Conservation (phyloP, 2,329 filamentous ascomycete species). For the Neonectria sp. region DNA sequence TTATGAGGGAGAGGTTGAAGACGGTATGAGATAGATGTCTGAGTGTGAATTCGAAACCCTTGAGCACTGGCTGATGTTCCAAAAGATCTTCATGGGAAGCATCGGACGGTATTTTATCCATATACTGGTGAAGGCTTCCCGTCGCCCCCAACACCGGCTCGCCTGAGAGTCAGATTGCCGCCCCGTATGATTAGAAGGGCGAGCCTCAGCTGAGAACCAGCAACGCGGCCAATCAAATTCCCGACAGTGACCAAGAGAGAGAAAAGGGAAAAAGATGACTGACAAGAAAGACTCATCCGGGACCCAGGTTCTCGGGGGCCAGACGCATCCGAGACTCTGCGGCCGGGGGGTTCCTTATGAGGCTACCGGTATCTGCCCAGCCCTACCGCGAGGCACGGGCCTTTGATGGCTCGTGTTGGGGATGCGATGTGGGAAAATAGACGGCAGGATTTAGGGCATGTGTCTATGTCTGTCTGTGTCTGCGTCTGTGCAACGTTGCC, state of each 20-base stretch:
- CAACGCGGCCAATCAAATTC: slow-evolving; percentile 8
- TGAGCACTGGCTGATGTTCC: not conserved
- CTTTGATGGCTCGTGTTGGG: not conserved
- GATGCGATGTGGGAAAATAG: not conserved
- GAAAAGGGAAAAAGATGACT: not conserved
- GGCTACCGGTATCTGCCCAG: not conserved
- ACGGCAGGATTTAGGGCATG: not conserved
- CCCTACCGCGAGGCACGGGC: not conserved
- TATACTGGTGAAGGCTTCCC: slow-evolving; percentile 1
- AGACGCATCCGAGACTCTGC: too few relatives aligned
- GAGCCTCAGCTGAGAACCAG: slow-evolving; percentile 1
- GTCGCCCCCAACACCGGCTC: slow-evolving; percentile 21
- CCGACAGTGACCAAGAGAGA: not conserved
- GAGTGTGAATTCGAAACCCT: not conserved
- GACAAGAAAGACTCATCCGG: not conserved
- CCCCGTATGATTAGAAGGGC: slow-evolving; percentile 20
- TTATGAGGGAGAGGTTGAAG: not conserved
- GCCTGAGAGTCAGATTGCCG: slow-evolving; percentile 21
- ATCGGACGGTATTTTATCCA: slow-evolving; percentile 12
- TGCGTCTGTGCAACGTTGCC: not conserved
- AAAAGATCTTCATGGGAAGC: not conserved
- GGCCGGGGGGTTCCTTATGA: slow-evolving; percentile 14
- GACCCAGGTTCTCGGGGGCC: too few relatives aligned
- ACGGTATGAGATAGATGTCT: not conserved
- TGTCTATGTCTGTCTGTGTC: too few relatives aligned